A percentile compares a stretch with the other conserved stretches of the same genome.
phyloP scores from a whole-genome alignment of 257 asterid species.

The Lantana camara region DNA sequence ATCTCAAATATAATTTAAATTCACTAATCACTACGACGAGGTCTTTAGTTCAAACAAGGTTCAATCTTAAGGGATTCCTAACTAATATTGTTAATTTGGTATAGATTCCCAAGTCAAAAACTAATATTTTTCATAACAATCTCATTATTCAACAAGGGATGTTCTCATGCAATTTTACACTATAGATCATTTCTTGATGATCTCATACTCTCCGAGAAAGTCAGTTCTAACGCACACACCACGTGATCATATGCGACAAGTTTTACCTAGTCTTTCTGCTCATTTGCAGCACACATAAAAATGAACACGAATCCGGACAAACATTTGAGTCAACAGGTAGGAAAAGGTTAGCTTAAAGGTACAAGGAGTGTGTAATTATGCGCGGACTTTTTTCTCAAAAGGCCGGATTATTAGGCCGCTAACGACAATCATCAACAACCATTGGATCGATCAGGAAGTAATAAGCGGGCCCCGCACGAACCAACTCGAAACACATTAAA shows the following conservation, averaged over 20 bases:
- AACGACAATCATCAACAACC: not conserved
- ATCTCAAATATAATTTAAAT: not conserved
- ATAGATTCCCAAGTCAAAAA: not conserved
- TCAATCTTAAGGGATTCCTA: too few relatives aligned
- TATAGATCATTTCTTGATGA: not conserved
- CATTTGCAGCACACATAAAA: not conserved
- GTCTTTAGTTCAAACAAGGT: not conserved
- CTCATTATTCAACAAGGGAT: not conserved
- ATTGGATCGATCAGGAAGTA: not conserved
- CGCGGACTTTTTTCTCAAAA: not conserved
- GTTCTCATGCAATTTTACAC: not conserved
- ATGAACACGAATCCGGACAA: not conserved
- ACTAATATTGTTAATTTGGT: too few relatives aligned
- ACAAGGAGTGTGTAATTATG: not conserved
- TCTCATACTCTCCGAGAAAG: not conserved
- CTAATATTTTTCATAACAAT: not conserved
- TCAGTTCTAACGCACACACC: not conserved
- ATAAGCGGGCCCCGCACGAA: not conserved
- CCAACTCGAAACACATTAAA: not conserved
- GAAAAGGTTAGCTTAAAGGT: not conserved
- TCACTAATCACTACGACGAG: not conserved
- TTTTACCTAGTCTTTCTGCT: not conserved
- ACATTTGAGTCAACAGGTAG: conserved; percentile 7
- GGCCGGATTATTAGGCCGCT: not conserved
- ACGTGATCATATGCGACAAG: not conserved